A percentile compares a stretch with the other conserved stretches of the same genome.
Evolutionary conservation across 1,284 basidiomycete genomes (phyloP).

Genomic region (Coniferiporia sulphurascens): DNA sequence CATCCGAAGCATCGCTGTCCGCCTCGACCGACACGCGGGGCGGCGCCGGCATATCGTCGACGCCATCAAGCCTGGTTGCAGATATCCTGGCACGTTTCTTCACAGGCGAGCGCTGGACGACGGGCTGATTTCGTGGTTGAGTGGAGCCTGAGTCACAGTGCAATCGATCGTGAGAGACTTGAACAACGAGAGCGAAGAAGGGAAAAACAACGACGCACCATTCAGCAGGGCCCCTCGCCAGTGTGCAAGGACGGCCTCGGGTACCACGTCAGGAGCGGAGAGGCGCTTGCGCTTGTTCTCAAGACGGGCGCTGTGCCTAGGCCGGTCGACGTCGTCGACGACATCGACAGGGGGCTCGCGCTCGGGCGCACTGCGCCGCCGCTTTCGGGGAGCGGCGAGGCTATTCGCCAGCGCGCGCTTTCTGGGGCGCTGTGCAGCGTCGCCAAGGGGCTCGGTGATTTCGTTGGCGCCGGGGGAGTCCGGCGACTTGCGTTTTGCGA

Average conservation of each 20-base stretch:
- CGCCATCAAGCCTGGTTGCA: background rate
- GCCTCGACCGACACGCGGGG: background rate
- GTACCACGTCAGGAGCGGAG: background rate
- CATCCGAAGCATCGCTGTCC: background rate
- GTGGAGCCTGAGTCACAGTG: background rate
- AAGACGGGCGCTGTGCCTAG: background rate
- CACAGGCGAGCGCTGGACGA: background rate
- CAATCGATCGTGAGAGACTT: background rate
- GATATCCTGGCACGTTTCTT: background rate
- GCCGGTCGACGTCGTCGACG: background rate
- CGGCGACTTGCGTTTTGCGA: background rate
- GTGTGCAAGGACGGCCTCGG: background rate
- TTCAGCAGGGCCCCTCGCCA: too few species aligned
- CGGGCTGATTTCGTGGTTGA: background rate
- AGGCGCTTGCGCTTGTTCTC: background rate
- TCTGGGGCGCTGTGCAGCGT: background rate
- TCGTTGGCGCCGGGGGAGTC: background rate
- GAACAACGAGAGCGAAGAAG: background rate
- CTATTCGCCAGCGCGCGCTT: background rate
- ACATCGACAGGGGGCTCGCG: background rate
- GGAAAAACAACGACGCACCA: too few species aligned
- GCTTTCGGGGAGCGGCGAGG: background rate
- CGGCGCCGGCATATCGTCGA: background rate
- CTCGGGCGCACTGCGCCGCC: background rate
- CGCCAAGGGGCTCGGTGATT: background rate